A percentile compares a stretch with the other conserved stretches of the same genome.
These are phyloP conservation scores for Helichrysum umbraculigerum DNA, from an alignment of 129 eudicot genomes.

Conservation along the genomic window DNA sequence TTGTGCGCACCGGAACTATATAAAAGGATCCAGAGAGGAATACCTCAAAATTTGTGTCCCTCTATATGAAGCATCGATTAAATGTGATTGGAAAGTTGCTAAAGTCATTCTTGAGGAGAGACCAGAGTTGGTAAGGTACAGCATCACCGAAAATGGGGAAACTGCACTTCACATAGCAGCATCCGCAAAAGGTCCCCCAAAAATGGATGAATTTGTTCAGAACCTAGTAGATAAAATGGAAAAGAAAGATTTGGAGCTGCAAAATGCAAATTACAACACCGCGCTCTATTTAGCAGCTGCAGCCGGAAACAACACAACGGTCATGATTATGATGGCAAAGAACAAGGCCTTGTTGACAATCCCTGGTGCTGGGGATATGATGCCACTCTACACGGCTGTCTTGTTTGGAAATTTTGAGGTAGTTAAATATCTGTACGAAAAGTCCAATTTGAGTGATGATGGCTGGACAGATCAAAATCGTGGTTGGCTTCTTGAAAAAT, in stretches of 20 bases:
- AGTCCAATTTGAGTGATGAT: slow-evolving; percentile 12
- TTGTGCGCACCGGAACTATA: neutral
- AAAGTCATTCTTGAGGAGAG: too few species aligned
- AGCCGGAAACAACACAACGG: slow-evolving; percentile 29
- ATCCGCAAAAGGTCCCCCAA: slow-evolving; percentile 13
- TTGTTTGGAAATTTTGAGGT: slow-evolving; percentile 34
- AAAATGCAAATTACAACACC: slow-evolving; percentile 32
- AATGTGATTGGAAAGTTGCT: too few species aligned
- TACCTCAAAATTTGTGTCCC: too few species aligned
- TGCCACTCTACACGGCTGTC: slow-evolving; percentile 34
- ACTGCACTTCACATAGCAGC: slow-evolving; percentile 54
- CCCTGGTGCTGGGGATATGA: slow-evolving; percentile 17
- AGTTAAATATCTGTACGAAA: slow-evolving; percentile 27
- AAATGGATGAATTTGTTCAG: slow-evolving; percentile 26
- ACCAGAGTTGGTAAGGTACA: slow-evolving; percentile 20
- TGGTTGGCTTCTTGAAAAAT: slow-evolving; percentile 26
- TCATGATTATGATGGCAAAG: slow-evolving; percentile 20
- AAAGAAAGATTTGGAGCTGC: slow-evolving; percentile 18
- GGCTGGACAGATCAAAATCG: slow-evolving; percentile 29
- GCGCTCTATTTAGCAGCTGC: slow-evolving; percentile 42
- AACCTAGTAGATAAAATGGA: slow-evolving; percentile 34
- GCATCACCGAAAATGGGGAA: slow-evolving; percentile 42
- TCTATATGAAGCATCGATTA: too few species aligned
- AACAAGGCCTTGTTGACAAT: slow-evolving; percentile 27
- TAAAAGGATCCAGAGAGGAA: too few species aligned